Percentiles rank a stretch among this genome's conserved stretches.
phyloP scores from a whole-genome alignment of 2,329 filamentous ascomycete species.

The Cercospora beticola region DNA sequence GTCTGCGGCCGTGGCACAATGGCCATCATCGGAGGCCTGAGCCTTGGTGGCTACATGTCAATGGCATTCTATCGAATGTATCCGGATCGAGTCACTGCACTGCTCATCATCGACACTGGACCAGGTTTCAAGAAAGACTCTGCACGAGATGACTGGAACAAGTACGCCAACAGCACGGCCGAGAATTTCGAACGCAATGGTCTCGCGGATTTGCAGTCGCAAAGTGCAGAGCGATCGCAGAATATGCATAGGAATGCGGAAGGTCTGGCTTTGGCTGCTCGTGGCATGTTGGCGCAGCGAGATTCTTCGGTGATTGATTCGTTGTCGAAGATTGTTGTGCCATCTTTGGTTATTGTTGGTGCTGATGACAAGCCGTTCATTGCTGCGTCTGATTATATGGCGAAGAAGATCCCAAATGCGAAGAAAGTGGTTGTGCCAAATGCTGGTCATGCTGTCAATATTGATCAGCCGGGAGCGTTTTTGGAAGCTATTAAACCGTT shows the following conservation, averaged over 20 bases:
- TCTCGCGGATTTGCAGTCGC: constrained; percentile 16
- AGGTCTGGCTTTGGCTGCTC: constrained; percentile 30
- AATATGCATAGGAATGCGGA: constrained; percentile 29
- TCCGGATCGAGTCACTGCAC: constrained; percentile 25
- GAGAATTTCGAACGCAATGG: constrained; percentile 28
- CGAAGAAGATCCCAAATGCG: constrained; percentile 31
- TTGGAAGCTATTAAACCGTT: constrained; percentile 25
- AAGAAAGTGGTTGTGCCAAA: constrained; percentile 29
- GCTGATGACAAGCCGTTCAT: constrained; percentile 32
- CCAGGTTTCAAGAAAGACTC: constrained; percentile 31
- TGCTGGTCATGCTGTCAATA: constrained; percentile 33
- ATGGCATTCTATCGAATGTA: constrained; percentile 31
- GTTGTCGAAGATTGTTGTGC: constrained; percentile 26
- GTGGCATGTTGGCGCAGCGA: constrained; percentile 33
- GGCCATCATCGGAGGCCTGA: constrained; percentile 32
- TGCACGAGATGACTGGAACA: constrained; percentile 31
- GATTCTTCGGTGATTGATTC: constrained; percentile 29
- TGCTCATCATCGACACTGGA: constrained; percentile 35
- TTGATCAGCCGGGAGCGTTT: constrained; percentile 30
- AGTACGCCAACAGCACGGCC: constrained; percentile 26
- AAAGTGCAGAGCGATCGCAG: constrained; percentile 24
- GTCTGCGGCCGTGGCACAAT: constrained; percentile 21
- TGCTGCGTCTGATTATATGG: constrained; percentile 33
- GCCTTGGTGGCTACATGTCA: constrained; percentile 35
- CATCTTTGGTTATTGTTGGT: constrained; percentile 31